Conservation (phyloP, 306 rosid species). For the Gastrolobium bilobum region DNA sequence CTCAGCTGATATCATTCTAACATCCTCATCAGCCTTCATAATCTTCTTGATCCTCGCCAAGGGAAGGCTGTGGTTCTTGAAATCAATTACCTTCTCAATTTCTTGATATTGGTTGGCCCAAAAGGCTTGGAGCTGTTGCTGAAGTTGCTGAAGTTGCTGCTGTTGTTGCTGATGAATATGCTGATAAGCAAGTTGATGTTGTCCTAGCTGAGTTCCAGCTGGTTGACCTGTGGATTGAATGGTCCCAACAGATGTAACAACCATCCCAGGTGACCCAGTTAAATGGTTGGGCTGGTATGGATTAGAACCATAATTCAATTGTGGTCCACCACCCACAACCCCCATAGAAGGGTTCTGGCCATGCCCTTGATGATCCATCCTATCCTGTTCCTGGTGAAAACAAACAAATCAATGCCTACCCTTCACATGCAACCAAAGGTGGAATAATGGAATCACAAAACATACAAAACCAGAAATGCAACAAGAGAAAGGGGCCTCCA, state of each 20-base stretch:
- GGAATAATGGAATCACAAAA: conserved; percentile 7
- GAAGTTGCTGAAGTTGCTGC: conserved; percentile 66
- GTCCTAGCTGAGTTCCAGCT: conserved; percentile 62
- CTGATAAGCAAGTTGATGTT: conserved; percentile 72
- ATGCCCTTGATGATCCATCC: conserved; percentile 71
- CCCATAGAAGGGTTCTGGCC: conserved; percentile 57
- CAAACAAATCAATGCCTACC: conserved; percentile 39
- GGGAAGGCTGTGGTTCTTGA: conserved; percentile 86
- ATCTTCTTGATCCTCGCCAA: conserved; percentile 82
- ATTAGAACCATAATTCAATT: conserved; percentile 54
- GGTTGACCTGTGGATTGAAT: conserved; percentile 62
- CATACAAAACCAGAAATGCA: neutral
- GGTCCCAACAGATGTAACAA: conserved; percentile 52
- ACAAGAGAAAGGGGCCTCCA: neutral
- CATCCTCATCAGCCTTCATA: conserved; percentile 86
- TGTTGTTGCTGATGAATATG: conserved; percentile 68
- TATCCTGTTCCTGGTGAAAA: conserved; percentile 53
- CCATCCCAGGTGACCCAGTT: conserved; percentile 54
- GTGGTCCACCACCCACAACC: conserved; percentile 53
- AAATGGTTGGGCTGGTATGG: conserved; percentile 56
- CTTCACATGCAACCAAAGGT: conserved; percentile 2
- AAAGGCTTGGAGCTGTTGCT: conserved; percentile 69
- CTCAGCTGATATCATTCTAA: conserved; percentile 80
- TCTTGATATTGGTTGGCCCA: conserved; percentile 71
- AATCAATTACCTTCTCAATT: conserved; percentile 68